Conservation (phyloP, 306 rosid genomes). For the Gastrolobium villosum region DNA sequence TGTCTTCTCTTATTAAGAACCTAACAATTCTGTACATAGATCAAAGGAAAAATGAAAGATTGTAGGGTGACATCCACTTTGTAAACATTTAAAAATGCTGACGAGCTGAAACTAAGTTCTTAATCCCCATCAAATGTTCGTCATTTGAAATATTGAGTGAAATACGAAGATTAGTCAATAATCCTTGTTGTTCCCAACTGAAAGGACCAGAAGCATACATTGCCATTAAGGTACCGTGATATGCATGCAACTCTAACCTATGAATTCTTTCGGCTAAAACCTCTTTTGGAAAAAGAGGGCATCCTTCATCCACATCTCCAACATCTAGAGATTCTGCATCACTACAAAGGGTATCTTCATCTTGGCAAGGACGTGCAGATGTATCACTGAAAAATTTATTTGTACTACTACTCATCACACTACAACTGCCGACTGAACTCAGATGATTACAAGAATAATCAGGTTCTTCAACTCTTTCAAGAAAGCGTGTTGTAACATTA, state of each 20-base stretch:
- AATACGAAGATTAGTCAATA: slow-evolving; percentile 86
- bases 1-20: slow-evolving; percentile 45
- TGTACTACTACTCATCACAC: slow-evolving; percentile 60
- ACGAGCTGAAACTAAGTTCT: slow-evolving; percentile 50
- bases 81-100: slow-evolving; percentile 46
- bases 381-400: slow-evolving; percentile 52
- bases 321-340: slow-evolving; percentile 72
- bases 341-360: slow-evolving; percentile 64
- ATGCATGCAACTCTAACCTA: slow-evolving; percentile 84
- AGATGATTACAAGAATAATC: slow-evolving; percentile 63
- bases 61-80: slow-evolving; percentile 11
- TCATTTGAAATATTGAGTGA: slow-evolving; percentile 89
- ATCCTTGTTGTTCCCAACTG: slow-evolving; percentile 89
- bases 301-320: slow-evolving; percentile 55
- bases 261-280: slow-evolving; percentile 62
- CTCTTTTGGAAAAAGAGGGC: slow-evolving; percentile 51
- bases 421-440: slow-evolving; percentile 92
- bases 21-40: slow-evolving; percentile 48
- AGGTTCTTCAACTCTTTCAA: slow-evolving; percentile 61
- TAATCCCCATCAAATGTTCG: slow-evolving; percentile 67
- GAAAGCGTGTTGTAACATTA: slow-evolving; percentile 51
- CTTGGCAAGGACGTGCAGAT: slow-evolving; percentile 63
- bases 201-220: slow-evolving; percentile 88
- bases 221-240: slow-evolving; percentile 66
- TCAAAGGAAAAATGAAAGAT: slow-evolving; percentile 11